Conservation (phyloP, 305 asterid genomes). For the Solanum hybrid region DNA sequence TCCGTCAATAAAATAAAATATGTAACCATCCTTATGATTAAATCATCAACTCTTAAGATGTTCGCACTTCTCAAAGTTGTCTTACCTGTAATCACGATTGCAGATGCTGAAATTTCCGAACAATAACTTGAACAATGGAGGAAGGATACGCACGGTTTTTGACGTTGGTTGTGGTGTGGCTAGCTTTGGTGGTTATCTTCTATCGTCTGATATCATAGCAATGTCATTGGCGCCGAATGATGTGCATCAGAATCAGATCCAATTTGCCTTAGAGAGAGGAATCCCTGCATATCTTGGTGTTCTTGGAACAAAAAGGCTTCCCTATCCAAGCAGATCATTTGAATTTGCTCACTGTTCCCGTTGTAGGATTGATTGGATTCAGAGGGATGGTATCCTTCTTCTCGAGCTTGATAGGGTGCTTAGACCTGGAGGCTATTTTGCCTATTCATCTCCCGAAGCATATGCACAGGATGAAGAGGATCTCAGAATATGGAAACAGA, state of each 20-base stretch:
- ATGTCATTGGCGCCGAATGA: constrained; percentile 96
- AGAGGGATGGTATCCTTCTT: constrained; percentile 85
- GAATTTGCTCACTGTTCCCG: constrained; percentile 87
- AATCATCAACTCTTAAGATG: background rate
- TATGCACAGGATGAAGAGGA: constrained; percentile 95
- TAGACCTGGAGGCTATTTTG: constrained; percentile 90
- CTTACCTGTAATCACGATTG: constrained; percentile 3
- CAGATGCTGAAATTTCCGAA: constrained; percentile 85
- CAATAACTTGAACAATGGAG: constrained; percentile 60
- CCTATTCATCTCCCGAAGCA: constrained; percentile 87
- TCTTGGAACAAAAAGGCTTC: constrained; percentile 91
- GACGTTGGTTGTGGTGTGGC: constrained; percentile 98
- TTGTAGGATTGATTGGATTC: constrained; percentile 89
- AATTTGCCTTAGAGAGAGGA: constrained; percentile 91
- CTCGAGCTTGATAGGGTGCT: constrained; percentile 88
- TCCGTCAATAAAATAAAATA: background rate
- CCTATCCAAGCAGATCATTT: constrained; percentile 91
- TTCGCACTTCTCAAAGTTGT: background rate
- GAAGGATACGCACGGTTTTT: constrained; percentile 66
- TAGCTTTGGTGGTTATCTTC: constrained; percentile 82
- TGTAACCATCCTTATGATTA: background rate
- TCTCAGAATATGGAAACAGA: constrained; percentile 72
- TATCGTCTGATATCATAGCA: constrained; percentile 60
- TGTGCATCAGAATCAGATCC: constrained; percentile 95
- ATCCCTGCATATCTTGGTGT: constrained; percentile 89